Base-by-base conservation (phyloP, 2,329 filamentous ascomycete species). In the Aspergillus piperis region DNA sequence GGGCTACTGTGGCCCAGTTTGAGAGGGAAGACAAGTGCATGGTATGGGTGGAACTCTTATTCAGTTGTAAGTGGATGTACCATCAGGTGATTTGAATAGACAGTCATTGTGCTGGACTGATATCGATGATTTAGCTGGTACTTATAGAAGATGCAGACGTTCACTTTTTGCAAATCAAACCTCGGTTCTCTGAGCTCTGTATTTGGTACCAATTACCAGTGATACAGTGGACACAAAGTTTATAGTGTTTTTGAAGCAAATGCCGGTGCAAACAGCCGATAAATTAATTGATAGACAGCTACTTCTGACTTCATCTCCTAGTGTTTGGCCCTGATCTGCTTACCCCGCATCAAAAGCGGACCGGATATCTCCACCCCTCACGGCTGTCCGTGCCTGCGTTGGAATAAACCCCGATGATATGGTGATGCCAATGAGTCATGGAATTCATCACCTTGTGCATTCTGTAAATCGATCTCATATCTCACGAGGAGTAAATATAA, bases 401-500 rank as follows among this genome's bases (percentile, higher is more conserved):
- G 39, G 39, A 2, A 32, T 5, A 5, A 13, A 13, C 11, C 4
- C 11, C 32, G 5, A 36, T 11, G 32, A 13, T 6, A 11, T 42
- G 39, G 1, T 3, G n/a, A 42, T 13, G 39, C n/a, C 10, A 8
- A 42, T 19, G 17, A 6, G 19, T 3, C 39, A 3, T n/a, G 1
- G 4, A 32, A 4, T 32, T 11, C 11, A 32, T 13, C 4, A 5
- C 30, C 30, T 13, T 15, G 11, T 11, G 13, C 8, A 8, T 30
- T 57, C 2, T 38, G 5, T 13, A 15, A 13, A 10, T 41, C 1
- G 2, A 30, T 15, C 8, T 41, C 7, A 30, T 54, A 8, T 15
- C 4, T 30, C 27, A 44, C 25, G 47, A 8, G 52, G 38, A 11
- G 23, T 59, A 64, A 71, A 76, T 0, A 63, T 59, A 52, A 90